Base-by-base conservation (phyloP, 163 green algal genomes). In the Dunaliella salina region DNA sequence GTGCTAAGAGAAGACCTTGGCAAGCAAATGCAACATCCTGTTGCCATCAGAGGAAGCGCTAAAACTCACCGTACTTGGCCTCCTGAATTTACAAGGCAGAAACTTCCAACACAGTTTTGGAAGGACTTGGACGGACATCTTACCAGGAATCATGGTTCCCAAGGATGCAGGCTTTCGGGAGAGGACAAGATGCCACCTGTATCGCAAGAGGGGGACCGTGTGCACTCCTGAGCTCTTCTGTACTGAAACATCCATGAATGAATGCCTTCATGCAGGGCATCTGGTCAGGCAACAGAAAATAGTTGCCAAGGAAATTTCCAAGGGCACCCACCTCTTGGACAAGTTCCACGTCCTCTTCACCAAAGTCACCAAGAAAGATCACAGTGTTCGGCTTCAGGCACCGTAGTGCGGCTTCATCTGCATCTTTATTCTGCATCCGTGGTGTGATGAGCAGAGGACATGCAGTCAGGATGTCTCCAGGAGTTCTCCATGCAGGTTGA, bases 131-230 rank as follows among this genome's bases (percentile, higher is more conserved):
- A n/a, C n/a, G n/a, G n/a, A n/a, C 72, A 85, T 72, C 72, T 34
- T 84, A 94, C 93, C 92, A 96, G 0, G 93, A 92, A 80, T 97
- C 94, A 85, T 97, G 94, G 86, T 97, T 97, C 33, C 94, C 94
- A 17, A 97, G 86, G 1, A 95, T 91, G 30, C 95, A 89, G 0
- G 91, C 91, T 34, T 93, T 95, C 4, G 87, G 90, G 1, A 89
- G 67, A 1, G 59, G 34, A 30, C 93, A 32, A 24, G 30, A 26
- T 0, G 92, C 87, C 0, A 96, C 87, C 45, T 85, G 69, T 46
- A 82, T 50, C 40, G 4, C 40, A 50, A 50, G 40, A 8, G 40
- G 8, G 40, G 40, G 8, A 50, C 8, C 40, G 3, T 50, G 8
- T 50, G 40, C 40, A 50, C 8, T 50, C 4, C 8, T 8, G 8